Evolutionary conservation across 2,329 filamentous ascomycete genomes (phyloP), one percentile per base, ranked within the genome.

Genomic region (Akanthomyces muscarius): DNA sequence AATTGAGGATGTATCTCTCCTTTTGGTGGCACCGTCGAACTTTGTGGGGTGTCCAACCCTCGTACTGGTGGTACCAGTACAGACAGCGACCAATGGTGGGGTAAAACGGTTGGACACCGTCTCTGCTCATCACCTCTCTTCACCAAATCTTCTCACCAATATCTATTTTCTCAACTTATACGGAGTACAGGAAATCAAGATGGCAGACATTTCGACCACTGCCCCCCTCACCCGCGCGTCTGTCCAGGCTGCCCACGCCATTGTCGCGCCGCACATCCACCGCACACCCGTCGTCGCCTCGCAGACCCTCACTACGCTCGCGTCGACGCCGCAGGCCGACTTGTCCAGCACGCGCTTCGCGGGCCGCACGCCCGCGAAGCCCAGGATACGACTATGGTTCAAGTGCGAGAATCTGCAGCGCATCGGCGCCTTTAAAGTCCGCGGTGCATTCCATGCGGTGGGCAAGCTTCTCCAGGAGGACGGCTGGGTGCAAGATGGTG

Each of bases 401-500:
- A 98, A 98, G 79, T 96, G 92, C 75, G 94, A 98, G 80, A 97
- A 97, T 75, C 80, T 91, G 64, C 95, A 98, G 79, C 86, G 87
- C 62, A 87, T 96, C 61, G 95, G 94, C 58, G 94, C 94, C 1
- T 98, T 98, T 81, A 98, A 98, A 78, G 89, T 87, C 18, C 82
- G 94, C 7, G 95, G 94, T 5, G 94, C 93, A 0, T 97, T 97
- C 69, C 91, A 97, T 75, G 92, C 93, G 0, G 73, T 97, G 44
- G 83, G 87, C 70, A 77, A 89, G 63, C 76, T 97, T 71, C 86
- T 89, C 71, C 75, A 73, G 66, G 83, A 87, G 69, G 77, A 82
- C 5, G 87, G 84, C 1, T 85, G 85, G 76, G 80, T 88, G 44
- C 84, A 85, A 66, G 82, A 80, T 16, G 82, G 82, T 3, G 82